Evolutionary conservation across 495 filamentous ascomycete genomes (phyloP).

Genomic region (Hypoxylon crocopeplum): DNA sequence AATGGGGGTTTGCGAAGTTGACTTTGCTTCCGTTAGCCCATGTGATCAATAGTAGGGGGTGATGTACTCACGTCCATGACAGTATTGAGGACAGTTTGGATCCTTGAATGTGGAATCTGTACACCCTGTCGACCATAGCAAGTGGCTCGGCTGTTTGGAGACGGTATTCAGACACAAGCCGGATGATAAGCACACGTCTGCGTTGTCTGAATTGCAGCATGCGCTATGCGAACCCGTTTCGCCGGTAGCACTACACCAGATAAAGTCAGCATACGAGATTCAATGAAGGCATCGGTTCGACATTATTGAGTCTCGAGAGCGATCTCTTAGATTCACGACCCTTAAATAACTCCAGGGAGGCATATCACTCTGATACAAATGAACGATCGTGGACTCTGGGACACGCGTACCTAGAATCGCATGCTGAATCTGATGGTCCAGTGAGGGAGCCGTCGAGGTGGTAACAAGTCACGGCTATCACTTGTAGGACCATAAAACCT

Average conservation of each 20-base stretch:
- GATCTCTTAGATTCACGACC: too few species aligned
- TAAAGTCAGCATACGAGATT: not conserved
- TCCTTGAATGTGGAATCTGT: slow-evolving; percentile 42
- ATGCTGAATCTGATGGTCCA: slow-evolving; percentile 19
- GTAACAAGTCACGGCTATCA: slow-evolving; percentile 22
- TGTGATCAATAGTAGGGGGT: not conserved
- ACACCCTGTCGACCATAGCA: slow-evolving; percentile 41
- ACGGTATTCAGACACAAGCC: slow-evolving; percentile 40
- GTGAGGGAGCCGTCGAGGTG: slow-evolving; percentile 23
- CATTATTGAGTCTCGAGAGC: too few species aligned
- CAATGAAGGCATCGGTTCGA: not conserved
- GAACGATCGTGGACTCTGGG: not conserved
- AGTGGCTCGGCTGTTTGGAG: slow-evolving; percentile 34
- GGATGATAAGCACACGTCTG: slow-evolving; percentile 43
- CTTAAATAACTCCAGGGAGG: too few species aligned
- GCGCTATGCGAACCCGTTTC: slow-evolving; percentile 39
- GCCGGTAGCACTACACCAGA: slow-evolving; percentile 26
- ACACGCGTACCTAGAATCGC: slow-evolving; percentile 21
- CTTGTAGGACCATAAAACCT: slow-evolving; percentile 15
- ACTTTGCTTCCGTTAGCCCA: slow-evolving; percentile 13
- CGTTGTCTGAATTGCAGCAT: slow-evolving; percentile 39
- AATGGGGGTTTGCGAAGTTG: slow-evolving; percentile 22
- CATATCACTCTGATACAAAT: not conserved
- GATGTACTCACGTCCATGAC: slow-evolving; percentile 28
- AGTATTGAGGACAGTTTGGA: slow-evolving; percentile 42